These are phyloP conservation scores for Neurospora sp. DNA, from an alignment of 495 filamentous ascomycete genomes.

Conservation along the genomic window DNA sequence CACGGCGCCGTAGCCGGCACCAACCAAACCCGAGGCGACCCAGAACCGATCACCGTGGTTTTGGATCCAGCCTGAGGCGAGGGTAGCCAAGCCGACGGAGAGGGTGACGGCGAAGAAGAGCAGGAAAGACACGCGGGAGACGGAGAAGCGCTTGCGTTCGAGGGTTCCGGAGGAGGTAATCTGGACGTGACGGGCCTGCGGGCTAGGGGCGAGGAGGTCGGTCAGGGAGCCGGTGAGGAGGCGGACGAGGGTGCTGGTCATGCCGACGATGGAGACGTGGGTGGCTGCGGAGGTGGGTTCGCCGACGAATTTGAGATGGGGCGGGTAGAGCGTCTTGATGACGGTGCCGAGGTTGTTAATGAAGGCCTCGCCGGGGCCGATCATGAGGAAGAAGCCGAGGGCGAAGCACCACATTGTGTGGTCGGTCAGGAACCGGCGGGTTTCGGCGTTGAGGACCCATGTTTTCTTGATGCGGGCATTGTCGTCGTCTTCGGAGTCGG, in stretches of 20 bases:
- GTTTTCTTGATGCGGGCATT: conserved; percentile 68
- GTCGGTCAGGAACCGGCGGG: conserved; percentile 69
- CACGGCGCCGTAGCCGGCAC: conserved; percentile 82
- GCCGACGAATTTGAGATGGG: conserved; percentile 31
- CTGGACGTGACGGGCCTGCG: conserved; percentile 31
- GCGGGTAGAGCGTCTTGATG: conserved; percentile 71
- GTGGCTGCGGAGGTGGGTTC: conserved; percentile 62
- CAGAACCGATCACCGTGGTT: conserved; percentile 61
- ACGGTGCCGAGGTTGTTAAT: conserved; percentile 96
- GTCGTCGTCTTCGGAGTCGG: conserved; percentile 43
- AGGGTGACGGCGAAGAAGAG: conserved; percentile 63
- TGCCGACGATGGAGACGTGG: conserved; percentile 82
- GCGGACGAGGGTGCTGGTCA: conserved; percentile 83
- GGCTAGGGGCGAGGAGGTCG: conserved; percentile 72
- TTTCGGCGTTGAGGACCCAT: conserved; percentile 81
- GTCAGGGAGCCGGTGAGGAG: conserved; percentile 76
- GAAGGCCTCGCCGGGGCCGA: conserved; percentile 89
- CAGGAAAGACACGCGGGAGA: conserved; percentile 75
- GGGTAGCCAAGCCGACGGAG: conserved; percentile 62
- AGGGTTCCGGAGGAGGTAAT: conserved; percentile 17
- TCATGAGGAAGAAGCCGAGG: conserved; percentile 83
- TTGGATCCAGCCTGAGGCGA: conserved; percentile 62
- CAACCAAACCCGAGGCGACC: conserved; percentile 67
- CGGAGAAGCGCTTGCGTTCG: conserved; percentile 32
- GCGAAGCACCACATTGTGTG: conserved; percentile 93